Percentiles rank a stretch among this genome's conserved stretches.
phyloP scores from a whole-genome alignment of 2,329 filamentous ascomycete species.

The Microdochium nivale region DNA sequence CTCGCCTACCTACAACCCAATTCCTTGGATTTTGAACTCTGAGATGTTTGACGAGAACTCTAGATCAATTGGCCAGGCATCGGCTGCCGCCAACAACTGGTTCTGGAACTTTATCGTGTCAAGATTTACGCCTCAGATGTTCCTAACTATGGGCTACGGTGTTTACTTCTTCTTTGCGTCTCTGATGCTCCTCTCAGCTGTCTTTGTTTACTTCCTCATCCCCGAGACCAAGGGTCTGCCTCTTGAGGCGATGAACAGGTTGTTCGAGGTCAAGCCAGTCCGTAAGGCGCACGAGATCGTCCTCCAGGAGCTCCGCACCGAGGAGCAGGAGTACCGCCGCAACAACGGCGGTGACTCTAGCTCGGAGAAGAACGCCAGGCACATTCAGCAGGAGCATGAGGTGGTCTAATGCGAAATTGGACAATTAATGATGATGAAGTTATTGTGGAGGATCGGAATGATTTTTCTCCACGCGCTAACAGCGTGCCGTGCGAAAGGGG shows the following conservation, averaged over 20 bases:
- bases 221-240: slow-evolving; percentile 61
- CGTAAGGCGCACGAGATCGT: slow-evolving; percentile 32
- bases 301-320: slow-evolving; percentile 30
- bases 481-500: too few relatives aligned
- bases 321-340: slow-evolving; percentile 25
- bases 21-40: slow-evolving; percentile 66
- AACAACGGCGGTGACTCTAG: slow-evolving; percentile 3
- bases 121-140: slow-evolving; percentile 60
- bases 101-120: slow-evolving; percentile 63
- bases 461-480: too few relatives aligned
- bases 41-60: slow-evolving; percentile 70
- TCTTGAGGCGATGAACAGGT: slow-evolving; percentile 54
- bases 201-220: slow-evolving; percentile 54
- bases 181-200: slow-evolving; percentile 46
- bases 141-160: slow-evolving; percentile 48
- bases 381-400: neutral
- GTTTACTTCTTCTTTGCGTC: slow-evolving; percentile 63
- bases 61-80: slow-evolving; percentile 62
- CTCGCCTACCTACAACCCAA: slow-evolving; percentile 64
- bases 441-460: too few relatives aligned
- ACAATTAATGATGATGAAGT: too few relatives aligned
- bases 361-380: neutral
- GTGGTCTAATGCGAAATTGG: too few relatives aligned
- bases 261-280: slow-evolving; percentile 44
- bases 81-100: slow-evolving; percentile 65